Conservation (phyloP, 768 basidiomycete genomes). For the Pilatotrama ljubarskyi region DNA sequence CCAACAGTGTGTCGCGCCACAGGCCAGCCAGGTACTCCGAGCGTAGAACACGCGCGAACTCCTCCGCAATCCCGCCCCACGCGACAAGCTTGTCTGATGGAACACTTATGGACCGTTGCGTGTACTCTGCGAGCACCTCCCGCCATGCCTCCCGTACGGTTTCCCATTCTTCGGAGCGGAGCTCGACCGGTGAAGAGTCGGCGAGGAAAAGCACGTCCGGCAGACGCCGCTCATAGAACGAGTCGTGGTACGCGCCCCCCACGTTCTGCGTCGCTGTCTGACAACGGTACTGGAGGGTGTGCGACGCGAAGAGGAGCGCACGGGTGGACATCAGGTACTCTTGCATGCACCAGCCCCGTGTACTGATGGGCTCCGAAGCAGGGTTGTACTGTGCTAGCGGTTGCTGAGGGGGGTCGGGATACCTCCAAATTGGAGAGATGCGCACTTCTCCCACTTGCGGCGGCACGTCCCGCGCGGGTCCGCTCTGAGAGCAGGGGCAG, state of each 20-base stretch:
- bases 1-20: background rate
- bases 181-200: background rate
- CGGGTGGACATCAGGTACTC: background rate
- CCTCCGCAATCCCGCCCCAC: background rate
- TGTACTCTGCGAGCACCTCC: background rate
- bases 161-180: background rate
- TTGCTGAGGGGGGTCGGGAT: background rate
- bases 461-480: background rate
- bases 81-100: constrained; percentile 1
- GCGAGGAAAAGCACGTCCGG: background rate
- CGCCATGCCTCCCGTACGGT: background rate
- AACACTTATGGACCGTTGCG: background rate
- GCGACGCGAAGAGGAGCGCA: background rate
- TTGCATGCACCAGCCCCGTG: constrained; percentile 1
- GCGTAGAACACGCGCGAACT: background rate
- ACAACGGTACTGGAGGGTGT: background rate
- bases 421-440: background rate
- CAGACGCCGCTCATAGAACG: background rate
- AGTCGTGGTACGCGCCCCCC: background rate
- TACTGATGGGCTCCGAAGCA: background rate
- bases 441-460: background rate
- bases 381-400: background rate
- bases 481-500: background rate
- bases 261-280: background rate
- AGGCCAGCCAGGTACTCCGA: background rate